phyloP scores from a whole-genome alignment of 108 stramenopile genomes.

The Pseudonitzschia multiseries region DNA sequence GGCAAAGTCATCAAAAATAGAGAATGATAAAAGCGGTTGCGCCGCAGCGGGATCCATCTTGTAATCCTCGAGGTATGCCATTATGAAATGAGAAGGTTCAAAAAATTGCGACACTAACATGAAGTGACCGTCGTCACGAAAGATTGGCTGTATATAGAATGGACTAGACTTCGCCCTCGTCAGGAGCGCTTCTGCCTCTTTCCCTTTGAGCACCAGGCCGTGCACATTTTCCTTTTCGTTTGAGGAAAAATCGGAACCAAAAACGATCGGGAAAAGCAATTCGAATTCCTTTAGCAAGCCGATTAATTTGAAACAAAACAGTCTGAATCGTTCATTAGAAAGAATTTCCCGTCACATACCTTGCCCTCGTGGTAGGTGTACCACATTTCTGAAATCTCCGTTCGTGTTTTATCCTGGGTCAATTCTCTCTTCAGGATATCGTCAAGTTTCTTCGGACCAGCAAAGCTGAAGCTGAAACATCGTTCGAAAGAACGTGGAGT shows the following conservation, averaged over 20 bases:
- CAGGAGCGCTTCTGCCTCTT: slow-evolving; percentile 10
- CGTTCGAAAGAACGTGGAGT: neutral
- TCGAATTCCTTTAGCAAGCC: neutral
- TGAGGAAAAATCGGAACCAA: neutral
- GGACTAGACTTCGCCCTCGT: slow-evolving; percentile 40
- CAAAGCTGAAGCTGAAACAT: slow-evolving; percentile 52
- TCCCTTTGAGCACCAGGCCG: slow-evolving; percentile 19
- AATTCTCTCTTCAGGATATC: slow-evolving; percentile 79
- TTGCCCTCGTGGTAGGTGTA: slow-evolving; percentile 74
- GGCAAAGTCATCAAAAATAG: slow-evolving; percentile 76
- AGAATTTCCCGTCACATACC: slow-evolving; percentile 14
- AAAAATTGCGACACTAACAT: slow-evolving; percentile 83
- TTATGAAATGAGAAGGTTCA: slow-evolving; percentile 66
- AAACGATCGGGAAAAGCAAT: slow-evolving; percentile 2
- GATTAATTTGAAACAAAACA: neutral
- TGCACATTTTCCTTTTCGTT: slow-evolving; percentile 26
- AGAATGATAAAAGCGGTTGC: slow-evolving; percentile 75
- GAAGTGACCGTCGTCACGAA: slow-evolving; percentile 82
- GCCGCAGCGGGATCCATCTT: slow-evolving; percentile 80
- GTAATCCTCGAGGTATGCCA: slow-evolving; percentile 85
- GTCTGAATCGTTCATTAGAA: neutral
- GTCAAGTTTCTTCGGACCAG: slow-evolving; percentile 63
- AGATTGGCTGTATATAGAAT: slow-evolving; percentile 83
- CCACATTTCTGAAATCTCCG: slow-evolving; percentile 79
- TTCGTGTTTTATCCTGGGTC: slow-evolving; percentile 51